A percentile compares a stretch with the other conserved stretches of the same genome.
phyloP scores from a whole-genome alignment of 179 eudicot species.

The Silene coronaria region DNA sequence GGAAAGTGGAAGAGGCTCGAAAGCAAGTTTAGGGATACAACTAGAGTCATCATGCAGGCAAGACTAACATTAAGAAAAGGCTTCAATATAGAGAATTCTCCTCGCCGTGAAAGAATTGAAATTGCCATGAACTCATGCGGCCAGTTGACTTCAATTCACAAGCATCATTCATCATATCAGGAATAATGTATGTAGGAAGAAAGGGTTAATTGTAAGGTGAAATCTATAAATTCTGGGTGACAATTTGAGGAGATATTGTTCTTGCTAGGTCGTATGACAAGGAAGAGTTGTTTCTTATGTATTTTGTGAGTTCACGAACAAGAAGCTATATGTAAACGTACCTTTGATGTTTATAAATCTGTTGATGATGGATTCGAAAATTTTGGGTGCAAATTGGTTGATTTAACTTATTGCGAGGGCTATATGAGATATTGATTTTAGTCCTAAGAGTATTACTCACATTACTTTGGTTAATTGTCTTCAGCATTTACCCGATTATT shows the following conservation, averaged over 20 bases:
- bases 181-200: neutral
- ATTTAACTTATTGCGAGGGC: neutral
- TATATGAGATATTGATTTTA: neutral
- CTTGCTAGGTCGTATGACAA: neutral
- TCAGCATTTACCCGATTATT: neutral
- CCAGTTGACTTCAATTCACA: neutral
- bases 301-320: neutral
- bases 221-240: neutral
- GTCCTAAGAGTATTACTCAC: neutral
- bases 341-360: no score
- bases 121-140: neutral
- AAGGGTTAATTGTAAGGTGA: neutral
- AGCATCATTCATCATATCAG: neutral
- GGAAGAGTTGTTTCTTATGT: neutral
- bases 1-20: no score
- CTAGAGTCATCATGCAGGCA: neutral
- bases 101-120: neutral
- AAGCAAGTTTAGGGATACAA: no score
- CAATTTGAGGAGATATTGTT: neutral
- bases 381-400: neutral
- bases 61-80: neutral
- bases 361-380: neutral
- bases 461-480: neutral
- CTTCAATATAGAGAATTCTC: neutral
- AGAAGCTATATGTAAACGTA: no score